A percentile compares a stretch with the other conserved stretches of the same genome.
phyloP scores from a whole-genome alignment of 441 rosid species.

The Raphanus hybrid region DNA sequence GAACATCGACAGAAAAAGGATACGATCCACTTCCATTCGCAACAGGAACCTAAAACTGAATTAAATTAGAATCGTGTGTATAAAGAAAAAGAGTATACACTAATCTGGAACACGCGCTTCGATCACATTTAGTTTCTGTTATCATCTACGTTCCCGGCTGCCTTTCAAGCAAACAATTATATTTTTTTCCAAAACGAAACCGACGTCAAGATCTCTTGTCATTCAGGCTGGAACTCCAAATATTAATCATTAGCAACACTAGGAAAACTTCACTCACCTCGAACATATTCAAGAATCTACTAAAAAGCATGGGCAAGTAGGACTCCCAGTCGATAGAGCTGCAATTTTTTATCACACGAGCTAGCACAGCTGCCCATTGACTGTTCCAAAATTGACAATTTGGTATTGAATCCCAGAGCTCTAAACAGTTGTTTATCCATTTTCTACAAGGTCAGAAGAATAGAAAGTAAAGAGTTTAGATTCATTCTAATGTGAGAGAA shows the following conservation, averaged over 20 bases:
- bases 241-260: constrained; percentile 29
- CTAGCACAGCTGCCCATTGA: constrained; percentile 94
- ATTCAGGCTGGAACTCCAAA: constrained; percentile 23
- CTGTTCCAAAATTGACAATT: constrained; percentile 99
- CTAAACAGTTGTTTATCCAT: constrained; percentile 75
- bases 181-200: constrained; percentile 4
- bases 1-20: constrained; percentile 96
- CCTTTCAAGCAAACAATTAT: constrained; percentile 9
- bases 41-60: constrained; percentile 85
- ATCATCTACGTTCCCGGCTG: constrained; percentile 17
- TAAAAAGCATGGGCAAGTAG: constrained; percentile 79
- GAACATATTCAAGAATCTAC: constrained; percentile 91
- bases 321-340: constrained; percentile 80
- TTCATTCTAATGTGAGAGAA: constrained; percentile 28
- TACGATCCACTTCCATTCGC: constrained; percentile 97
- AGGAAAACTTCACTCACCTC: constrained; percentile 73
- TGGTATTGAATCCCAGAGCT: constrained; percentile 92
- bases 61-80: constrained; percentile 19
- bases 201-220: constrained; percentile 16
- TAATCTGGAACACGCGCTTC: constrained; percentile 19
- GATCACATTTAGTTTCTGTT: constrained; percentile 14
- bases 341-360: constrained; percentile 90
- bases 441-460: constrained; percentile 61
- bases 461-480: background rate
- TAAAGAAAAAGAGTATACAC: constrained; percentile 21